phyloP scores from a whole-genome alignment of 306 rosid genomes.

The Psophocarpus tetragonolobus region DNA sequence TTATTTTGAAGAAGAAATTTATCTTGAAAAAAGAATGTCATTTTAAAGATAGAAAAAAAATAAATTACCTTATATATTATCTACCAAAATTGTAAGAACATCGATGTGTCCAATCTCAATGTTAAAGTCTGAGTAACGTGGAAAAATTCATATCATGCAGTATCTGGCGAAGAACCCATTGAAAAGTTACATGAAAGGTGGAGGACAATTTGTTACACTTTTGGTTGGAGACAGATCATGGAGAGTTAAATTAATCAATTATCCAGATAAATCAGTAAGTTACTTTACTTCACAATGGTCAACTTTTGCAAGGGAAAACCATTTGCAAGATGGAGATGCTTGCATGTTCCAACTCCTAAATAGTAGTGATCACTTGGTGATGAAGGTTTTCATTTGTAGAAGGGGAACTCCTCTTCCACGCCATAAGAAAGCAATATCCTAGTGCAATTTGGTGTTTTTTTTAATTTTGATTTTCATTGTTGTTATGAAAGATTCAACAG shows the following conservation, averaged over 20 bases:
- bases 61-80: no score
- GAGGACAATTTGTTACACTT: conserved; percentile 1
- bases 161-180: background rate
- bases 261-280: background rate
- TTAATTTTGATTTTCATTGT: background rate
- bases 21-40: no score
- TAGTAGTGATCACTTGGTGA: background rate
- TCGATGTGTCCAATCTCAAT: background rate
- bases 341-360: conserved; percentile 4
- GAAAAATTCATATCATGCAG: background rate
- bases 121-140: background rate
- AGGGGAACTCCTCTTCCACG: background rate
- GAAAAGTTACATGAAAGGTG: background rate
- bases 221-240: conserved; percentile 21
- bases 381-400: conserved; percentile 20
- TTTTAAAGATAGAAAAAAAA: no score
- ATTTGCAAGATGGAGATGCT: conserved; percentile 10
- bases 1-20: no score
- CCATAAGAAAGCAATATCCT: background rate
- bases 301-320: background rate
- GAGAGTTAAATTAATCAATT: background rate
- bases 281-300: background rate
- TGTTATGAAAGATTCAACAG: background rate
- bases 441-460: background rate
- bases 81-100: no score